phyloP scores from a whole-genome alignment of 2,329 filamentous ascomycete species.

The Cyphellophora europaea region DNA sequence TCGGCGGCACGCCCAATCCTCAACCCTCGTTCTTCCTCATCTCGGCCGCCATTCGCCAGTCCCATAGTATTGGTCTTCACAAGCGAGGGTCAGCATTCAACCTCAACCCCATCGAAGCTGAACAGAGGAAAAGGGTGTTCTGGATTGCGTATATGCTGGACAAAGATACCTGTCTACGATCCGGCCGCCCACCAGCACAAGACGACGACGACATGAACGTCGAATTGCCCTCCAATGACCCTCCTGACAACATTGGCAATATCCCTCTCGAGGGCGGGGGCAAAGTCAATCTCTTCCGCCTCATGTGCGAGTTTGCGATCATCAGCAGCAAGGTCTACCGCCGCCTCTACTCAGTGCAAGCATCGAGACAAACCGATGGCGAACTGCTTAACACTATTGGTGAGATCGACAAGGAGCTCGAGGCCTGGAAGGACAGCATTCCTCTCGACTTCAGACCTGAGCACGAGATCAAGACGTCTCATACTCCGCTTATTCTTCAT shows the following conservation, averaged over 20 bases:
- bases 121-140: conserved; percentile 73
- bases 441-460: conserved; percentile 95
- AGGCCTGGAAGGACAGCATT: conserved; percentile 94
- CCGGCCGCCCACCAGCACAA: conserved; percentile 62
- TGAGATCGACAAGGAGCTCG: conserved; percentile 79
- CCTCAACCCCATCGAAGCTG: conserved; percentile 84
- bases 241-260: conserved; percentile 85
- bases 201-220: conserved; percentile 89
- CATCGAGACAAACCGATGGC: conserved; percentile 82
- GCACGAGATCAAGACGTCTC: conserved; percentile 85
- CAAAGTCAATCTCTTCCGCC: conserved; percentile 89
- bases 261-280: conserved; percentile 84
- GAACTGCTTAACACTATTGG: conserved; percentile 93
- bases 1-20: conserved; percentile 93
- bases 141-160: conserved; percentile 70
- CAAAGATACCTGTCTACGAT: conserved; percentile 64
- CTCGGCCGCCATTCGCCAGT: conserved; percentile 78
- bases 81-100: conserved; percentile 90
- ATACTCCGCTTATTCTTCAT: conserved; percentile 88
- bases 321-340: conserved; percentile 95
- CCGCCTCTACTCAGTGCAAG: conserved; percentile 83
- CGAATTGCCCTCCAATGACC: conserved; percentile 83
- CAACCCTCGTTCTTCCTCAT: conserved; percentile 89
- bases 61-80: conserved; percentile 91
- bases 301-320: conserved; percentile 82